Percentiles rank a stretch among this genome's conserved stretches.
These are phyloP conservation scores for Choiromyces venosus DNA, from an alignment of 495 filamentous ascomycete species.

Conservation along the genomic window DNA sequence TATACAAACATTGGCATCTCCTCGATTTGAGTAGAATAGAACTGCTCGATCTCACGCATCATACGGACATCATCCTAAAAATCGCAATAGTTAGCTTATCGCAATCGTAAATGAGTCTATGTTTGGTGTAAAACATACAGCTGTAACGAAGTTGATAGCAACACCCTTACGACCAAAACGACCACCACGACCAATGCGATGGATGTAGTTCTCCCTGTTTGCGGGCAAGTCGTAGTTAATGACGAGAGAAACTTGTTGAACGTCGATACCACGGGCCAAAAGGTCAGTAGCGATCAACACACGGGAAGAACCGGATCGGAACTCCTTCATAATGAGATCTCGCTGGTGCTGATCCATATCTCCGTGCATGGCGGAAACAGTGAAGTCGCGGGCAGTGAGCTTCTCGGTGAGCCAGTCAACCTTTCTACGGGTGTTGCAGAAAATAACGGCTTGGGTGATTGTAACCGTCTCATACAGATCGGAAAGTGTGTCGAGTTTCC, in stretches of 20 bases:
- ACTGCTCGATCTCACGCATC: conserved; percentile 90
- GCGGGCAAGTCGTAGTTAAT: conserved; percentile 99
- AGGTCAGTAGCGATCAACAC: conserved; percentile 97
- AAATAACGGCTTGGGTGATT: conserved; percentile 98
- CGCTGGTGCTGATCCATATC: conserved; percentile 97
- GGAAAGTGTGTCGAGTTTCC: conserved; percentile 98
- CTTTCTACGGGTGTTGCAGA: conserved; percentile 99
- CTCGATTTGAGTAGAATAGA: conserved; percentile 60
- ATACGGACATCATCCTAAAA: conserved; percentile 88
- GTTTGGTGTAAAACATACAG: conserved; percentile 40
- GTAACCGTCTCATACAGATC: conserved; percentile 99
- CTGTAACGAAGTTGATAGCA: conserved; percentile 99
- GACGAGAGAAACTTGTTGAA: conserved; percentile 97
- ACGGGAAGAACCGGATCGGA: conserved; percentile 93
- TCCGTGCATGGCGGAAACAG: conserved; percentile 98
- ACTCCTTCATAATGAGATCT: conserved; percentile 99
- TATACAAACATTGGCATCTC: conserved; percentile 65
- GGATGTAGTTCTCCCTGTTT: conserved; percentile 99
- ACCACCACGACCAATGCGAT: conserved; percentile 96
- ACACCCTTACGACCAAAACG: conserved; percentile 99
- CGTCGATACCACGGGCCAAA: conserved; percentile 96
- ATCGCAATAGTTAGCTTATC: conserved; percentile 13
- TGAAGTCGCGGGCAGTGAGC: conserved; percentile 96
- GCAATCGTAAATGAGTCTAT: not conserved
- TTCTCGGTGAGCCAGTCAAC: conserved; percentile 99